These are phyloP conservation scores for Madurella mycetomatis DNA, from an alignment of 2,329 filamentous ascomycete species.

Conservation along the genomic window DNA sequence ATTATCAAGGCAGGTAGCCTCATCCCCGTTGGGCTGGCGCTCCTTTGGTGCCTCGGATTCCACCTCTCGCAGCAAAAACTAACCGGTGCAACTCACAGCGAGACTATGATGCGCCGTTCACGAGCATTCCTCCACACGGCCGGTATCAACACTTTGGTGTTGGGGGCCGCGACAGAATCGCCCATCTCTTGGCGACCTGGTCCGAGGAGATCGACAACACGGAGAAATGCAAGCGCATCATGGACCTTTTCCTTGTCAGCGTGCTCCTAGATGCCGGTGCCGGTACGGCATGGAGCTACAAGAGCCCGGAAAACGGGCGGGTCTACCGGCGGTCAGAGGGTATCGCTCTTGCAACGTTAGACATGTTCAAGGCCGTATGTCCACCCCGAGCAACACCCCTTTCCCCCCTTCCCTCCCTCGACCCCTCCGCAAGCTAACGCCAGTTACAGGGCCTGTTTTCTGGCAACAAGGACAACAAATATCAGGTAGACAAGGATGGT, in stretches of 20 bases:
- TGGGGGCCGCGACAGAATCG: slow-evolving; percentile 70
- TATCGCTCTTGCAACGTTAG: slow-evolving; percentile 68
- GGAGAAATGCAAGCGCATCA: slow-evolving; percentile 68
- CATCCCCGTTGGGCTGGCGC: not conserved
- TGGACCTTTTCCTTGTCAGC: slow-evolving; percentile 75
- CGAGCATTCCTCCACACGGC: slow-evolving; percentile 75
- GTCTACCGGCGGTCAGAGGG: slow-evolving; percentile 83
- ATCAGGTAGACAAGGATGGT: slow-evolving; percentile 82
- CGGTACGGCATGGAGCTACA: slow-evolving; percentile 87
- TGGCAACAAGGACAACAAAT: slow-evolving; percentile 72
- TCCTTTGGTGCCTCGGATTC: not conserved
- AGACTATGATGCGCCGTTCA: slow-evolving; percentile 53
- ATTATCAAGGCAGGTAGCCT: slow-evolving; percentile 75
- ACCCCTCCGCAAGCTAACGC: slow-evolving; percentile 13
- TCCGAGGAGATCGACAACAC: slow-evolving; percentile 63
- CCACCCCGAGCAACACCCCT: no score
- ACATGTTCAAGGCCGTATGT: slow-evolving; percentile 82
- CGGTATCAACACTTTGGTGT: slow-evolving; percentile 80
- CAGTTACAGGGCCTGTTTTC: slow-evolving; percentile 69
- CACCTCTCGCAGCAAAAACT: not conserved
- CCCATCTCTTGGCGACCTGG: slow-evolving; percentile 67
- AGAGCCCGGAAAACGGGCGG: slow-evolving; percentile 80
- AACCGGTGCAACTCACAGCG: slow-evolving; percentile 32
- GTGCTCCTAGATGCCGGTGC: slow-evolving; percentile 84
- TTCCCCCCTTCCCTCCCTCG: no score